Evolutionary conservation across 768 basidiomycete genomes (phyloP).

Genomic region (Lentinula detonsa): DNA sequence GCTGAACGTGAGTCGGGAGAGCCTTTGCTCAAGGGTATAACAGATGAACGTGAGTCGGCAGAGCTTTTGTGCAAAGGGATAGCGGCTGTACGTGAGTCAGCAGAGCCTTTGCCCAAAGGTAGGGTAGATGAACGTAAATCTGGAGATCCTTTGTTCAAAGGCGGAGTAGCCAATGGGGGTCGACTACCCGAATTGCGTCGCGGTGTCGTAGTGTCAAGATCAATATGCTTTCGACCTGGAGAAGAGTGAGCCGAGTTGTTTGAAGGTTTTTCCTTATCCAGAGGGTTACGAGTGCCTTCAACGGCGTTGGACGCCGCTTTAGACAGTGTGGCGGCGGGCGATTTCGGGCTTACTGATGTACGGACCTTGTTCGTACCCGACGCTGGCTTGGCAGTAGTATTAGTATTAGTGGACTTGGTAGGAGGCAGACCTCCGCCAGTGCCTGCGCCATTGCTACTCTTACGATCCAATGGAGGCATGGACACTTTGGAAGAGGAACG

Average conservation of each 20-base stretch:
- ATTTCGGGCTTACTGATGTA: conserved; percentile 47
- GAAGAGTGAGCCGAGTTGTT: conserved; percentile 56
- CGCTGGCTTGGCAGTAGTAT: conserved; percentile 24
- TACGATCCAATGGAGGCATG: conserved; percentile 35
- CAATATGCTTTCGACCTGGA: conserved; percentile 52
- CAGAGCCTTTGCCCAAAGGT: not conserved
- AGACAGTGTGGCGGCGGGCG: conserved; percentile 29
- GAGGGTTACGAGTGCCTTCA: conserved; percentile 21
- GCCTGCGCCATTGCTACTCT: conserved; percentile 39
- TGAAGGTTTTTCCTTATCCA: conserved; percentile 28
- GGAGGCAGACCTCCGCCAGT: conserved; percentile 32
- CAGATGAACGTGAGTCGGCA: not conserved
- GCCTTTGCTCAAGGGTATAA: not conserved
- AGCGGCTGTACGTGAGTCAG: conserved; percentile 14
- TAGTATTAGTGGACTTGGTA: conserved; percentile 25
- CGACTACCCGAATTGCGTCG: conserved; percentile 42
- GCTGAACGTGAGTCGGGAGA: not conserved
- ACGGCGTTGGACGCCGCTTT: conserved; percentile 28
- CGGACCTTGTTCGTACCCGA: conserved; percentile 38
- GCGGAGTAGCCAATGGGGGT: conserved; percentile 33
- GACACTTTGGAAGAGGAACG: conserved; percentile 26
- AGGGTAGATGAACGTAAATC: not conserved
- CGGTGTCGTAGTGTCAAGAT: conserved; percentile 44
- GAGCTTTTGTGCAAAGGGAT: conserved; percentile 12
- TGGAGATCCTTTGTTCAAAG: conserved; percentile 13